A percentile compares a stretch with the other conserved stretches of the same genome.
phyloP scores from a whole-genome alignment of 768 basidiomycete species.

The Suillus variegatus region DNA sequence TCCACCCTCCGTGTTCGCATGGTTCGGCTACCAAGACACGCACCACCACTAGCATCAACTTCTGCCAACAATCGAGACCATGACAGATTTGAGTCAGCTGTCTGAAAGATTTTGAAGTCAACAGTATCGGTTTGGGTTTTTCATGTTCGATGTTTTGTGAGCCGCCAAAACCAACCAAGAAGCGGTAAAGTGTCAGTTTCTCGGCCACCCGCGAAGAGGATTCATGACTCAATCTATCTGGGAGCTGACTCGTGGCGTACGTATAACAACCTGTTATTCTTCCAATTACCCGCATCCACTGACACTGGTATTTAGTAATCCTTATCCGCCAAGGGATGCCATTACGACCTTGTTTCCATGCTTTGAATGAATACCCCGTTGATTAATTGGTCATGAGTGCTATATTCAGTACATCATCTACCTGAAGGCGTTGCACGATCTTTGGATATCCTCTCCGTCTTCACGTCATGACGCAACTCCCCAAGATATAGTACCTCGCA shows the following conservation, averaged over 20 bases:
- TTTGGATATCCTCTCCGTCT: not conserved
- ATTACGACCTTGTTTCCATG: not conserved
- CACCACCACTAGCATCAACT: not conserved
- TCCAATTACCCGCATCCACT: not conserved
- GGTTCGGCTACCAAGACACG: not conserved
- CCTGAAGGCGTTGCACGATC: too few species aligned
- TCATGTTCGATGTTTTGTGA: not conserved
- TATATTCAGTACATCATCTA: not conserved
- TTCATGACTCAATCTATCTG: not conserved
- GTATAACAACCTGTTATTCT: not conserved
- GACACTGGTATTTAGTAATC: not conserved
- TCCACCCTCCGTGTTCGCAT: not conserved
- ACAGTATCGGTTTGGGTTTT: not conserved
- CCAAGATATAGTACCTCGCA: not conserved
- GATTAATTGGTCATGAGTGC: not conserved
- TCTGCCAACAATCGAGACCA: not conserved
- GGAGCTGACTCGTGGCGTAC: not conserved
- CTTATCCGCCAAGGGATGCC: not conserved
- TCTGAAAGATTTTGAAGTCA: too few species aligned
- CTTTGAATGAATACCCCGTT: not conserved
- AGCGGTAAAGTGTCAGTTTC: not conserved
- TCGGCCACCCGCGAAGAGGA: not conserved
- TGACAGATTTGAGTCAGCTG: not conserved
- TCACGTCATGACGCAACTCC: not conserved
- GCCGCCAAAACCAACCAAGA: not conserved